A percentile compares a stretch with the other conserved stretches of the same genome.
Conservation (phyloP, 768 basidiomycete genomes). For the Termitomyces sp. region DNA sequence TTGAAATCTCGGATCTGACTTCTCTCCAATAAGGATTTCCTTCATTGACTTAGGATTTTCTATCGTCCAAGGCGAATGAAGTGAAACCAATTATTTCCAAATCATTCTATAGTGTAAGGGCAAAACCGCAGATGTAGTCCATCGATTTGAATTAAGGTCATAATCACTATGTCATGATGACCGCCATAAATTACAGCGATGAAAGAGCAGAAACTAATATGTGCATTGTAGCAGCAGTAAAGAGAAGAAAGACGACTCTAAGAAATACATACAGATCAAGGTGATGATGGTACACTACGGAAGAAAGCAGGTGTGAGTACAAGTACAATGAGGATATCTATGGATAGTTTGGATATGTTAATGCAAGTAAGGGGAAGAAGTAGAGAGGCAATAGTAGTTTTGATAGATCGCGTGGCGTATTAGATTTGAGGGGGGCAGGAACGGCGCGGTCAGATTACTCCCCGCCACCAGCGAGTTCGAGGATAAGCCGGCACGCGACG, state of each 20-base stretch:
- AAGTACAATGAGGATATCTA: slow-evolving; percentile 14
- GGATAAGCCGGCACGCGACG: slow-evolving; percentile 87
- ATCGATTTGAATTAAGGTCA: background rate
- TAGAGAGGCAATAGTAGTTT: background rate
- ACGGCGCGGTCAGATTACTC: slow-evolving; percentile 15
- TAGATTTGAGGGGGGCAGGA: background rate
- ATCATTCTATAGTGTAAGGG: background rate
- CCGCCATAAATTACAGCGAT: background rate
- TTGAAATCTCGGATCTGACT: too few relatives aligned
- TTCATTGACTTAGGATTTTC: too few relatives aligned
- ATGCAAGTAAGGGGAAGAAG: slow-evolving; percentile 3
- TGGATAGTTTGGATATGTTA: background rate
- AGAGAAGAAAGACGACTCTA: slow-evolving; percentile 5
- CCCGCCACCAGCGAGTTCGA: slow-evolving; percentile 78
- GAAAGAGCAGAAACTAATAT: background rate
- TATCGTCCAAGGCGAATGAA: too few relatives aligned
- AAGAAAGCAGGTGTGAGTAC: slow-evolving; percentile 5
- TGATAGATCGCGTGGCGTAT: background rate
- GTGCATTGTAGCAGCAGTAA: background rate
- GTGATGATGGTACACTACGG: slow-evolving; percentile 6
- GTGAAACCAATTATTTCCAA: background rate
- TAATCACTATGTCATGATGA: background rate
- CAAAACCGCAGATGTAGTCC: background rate
- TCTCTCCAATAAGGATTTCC: too few relatives aligned
- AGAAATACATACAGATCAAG: slow-evolving; percentile 12